Evolutionary conservation across 441 rosid species (phyloP).

Genomic region (Erodium texanum): DNA sequence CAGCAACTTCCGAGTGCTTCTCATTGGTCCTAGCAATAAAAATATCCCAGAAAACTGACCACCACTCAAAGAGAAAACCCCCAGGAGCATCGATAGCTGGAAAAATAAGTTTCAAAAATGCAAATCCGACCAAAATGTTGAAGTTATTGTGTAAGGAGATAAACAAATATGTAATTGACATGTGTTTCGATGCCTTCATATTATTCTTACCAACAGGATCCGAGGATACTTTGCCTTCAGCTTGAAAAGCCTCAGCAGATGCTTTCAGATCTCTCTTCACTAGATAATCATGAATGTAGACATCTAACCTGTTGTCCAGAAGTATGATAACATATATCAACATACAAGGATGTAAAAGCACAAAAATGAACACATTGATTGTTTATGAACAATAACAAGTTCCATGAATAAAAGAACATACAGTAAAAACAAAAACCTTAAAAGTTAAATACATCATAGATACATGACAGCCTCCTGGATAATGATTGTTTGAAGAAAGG

Average conservation of each 20-base stretch:
- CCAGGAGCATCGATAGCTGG: slow-evolving; percentile 88
- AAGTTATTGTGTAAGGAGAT: background rate
- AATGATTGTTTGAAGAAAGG: background rate
- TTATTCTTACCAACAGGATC: slow-evolving; percentile 68
- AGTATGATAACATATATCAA: background rate
- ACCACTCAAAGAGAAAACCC: slow-evolving; percentile 91
- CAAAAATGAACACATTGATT: background rate
- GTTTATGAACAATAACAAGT: too few relatives aligned
- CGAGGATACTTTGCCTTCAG: slow-evolving; percentile 75
- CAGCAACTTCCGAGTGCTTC: slow-evolving; percentile 70
- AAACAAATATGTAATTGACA: background rate
- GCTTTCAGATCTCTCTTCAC: slow-evolving; percentile 79
- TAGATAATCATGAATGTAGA: slow-evolving; percentile 80
- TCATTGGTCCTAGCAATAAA: slow-evolving; percentile 73
- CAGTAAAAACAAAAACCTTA: background rate
- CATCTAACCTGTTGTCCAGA: slow-evolving; percentile 58
- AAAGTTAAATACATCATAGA: background rate
- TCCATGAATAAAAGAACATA: background rate
- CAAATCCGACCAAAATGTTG: background rate
- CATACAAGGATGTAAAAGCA: background rate
- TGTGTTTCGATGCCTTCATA: background rate
- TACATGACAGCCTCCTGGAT: background rate
- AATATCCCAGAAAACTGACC: slow-evolving; percentile 96
- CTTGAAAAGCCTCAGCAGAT: slow-evolving; percentile 80
- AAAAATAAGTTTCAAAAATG: slow-evolving; percentile 7